phyloP scores from a whole-genome alignment of 1,284 basidiomycete species.

The Malassezia sp. region DNA sequence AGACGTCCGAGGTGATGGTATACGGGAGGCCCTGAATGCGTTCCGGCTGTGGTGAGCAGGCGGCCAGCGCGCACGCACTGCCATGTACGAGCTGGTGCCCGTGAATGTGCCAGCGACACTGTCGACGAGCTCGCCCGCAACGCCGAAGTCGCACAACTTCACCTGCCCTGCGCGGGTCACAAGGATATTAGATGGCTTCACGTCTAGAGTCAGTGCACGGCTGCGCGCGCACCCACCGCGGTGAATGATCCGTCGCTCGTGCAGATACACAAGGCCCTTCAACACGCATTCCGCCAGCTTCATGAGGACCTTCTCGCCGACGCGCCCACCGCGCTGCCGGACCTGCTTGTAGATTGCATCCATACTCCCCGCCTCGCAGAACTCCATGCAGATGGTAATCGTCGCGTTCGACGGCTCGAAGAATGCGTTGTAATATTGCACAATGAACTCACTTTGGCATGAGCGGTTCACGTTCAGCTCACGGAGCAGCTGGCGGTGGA shows the following conservation, averaged over 20 bases:
- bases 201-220: too few relatives aligned
- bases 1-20: slow-evolving; percentile 91
- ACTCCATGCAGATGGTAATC: slow-evolving; percentile 94
- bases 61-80: slow-evolving; percentile 59
- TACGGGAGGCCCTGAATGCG: slow-evolving; percentile 79
- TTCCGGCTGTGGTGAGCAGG: slow-evolving; percentile 61
- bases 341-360: slow-evolving; percentile 78
- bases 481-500: slow-evolving; percentile 73
- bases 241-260: slow-evolving; percentile 82
- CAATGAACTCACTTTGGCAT: slow-evolving; percentile 76
- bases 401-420: slow-evolving; percentile 81
- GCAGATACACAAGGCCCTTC: slow-evolving; percentile 81
- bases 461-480: slow-evolving; percentile 81
- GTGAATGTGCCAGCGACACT: slow-evolving; percentile 89
- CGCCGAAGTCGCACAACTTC: slow-evolving; percentile 90
- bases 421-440: slow-evolving; percentile 86
- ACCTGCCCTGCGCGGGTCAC: slow-evolving; percentile 73
- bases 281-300: slow-evolving; percentile 84
- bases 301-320: slow-evolving; percentile 82
- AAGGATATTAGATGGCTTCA: slow-evolving; percentile 92
- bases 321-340: slow-evolving; percentile 62
- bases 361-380: slow-evolving; percentile 67
- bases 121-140: slow-evolving; percentile 84
- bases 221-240: too few relatives aligned
- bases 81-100: slow-evolving; percentile 95